Conservation (phyloP, 1,284 basidiomycete species). For the Rhodofomes roseus region DNA sequence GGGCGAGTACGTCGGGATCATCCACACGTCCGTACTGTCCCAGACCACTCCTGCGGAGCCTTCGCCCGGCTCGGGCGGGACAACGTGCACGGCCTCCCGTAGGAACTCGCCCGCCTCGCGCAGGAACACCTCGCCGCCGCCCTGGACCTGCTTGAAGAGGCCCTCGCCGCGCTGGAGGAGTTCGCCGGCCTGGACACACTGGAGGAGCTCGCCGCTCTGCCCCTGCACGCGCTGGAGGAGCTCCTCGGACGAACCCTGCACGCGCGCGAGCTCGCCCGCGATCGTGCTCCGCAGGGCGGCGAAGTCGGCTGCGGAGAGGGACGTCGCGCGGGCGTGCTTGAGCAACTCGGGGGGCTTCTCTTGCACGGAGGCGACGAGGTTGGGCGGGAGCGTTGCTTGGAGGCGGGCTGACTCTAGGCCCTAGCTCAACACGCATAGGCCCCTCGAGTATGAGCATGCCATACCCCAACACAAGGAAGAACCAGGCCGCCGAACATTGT, state of each 20-base stretch:
- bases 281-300: slow-evolving; percentile 63
- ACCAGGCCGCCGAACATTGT: no score
- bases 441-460: no score
- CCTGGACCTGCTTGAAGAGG: slow-evolving; percentile 54
- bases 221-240: no score
- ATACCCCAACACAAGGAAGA: no score
- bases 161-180: slow-evolving; percentile 56
- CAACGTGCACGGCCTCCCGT: slow-evolving; percentile 83
- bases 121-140: slow-evolving; percentile 67
- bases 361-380: slow-evolving; percentile 67
- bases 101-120: slow-evolving; percentile 73
- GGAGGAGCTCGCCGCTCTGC: slow-evolving; percentile 34
- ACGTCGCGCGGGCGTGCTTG: slow-evolving; percentile 41
- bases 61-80: slow-evolving; percentile 67
- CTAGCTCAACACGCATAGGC: no score
- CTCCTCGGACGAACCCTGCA: no score
- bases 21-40: slow-evolving; percentile 85
- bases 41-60: slow-evolving; percentile 49
- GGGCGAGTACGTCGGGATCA: slow-evolving; percentile 43
- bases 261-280: slow-evolving; percentile 63
- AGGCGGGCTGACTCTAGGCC: no score
- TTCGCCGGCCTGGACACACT: slow-evolving; percentile 61
- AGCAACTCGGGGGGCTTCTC: slow-evolving; percentile 56
- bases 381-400: slow-evolving; percentile 68
- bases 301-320: slow-evolving; percentile 48